Evolutionary conservation across 73 alveolate species (phyloP), one percentile per base, ranked within the genome.

Genomic region (Stentor roeselii): DNA sequence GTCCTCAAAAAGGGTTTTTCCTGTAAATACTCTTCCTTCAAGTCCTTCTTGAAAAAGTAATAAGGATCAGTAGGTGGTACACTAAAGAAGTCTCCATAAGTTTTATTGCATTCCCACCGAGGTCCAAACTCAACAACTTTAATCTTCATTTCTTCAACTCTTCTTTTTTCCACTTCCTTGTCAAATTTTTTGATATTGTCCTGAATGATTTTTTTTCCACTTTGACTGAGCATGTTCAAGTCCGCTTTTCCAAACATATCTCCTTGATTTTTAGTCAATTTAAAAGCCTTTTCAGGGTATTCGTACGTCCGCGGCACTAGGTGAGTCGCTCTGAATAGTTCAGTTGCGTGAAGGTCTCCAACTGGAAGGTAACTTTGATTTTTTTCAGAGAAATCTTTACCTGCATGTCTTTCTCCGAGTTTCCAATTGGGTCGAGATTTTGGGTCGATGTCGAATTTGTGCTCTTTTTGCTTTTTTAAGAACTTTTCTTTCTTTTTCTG

Each of bases 11-110:
- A 21, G 21, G 80, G 80, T 2, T 67, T 67, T 21, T 27, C 14
- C 34, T 67, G 80, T 27, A 30, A 67, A 67, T 67, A 67, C 34
- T 67, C 37, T 11, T 36, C 41, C 41, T 67, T 67, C 0, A 67
- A 27, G 41, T 67, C 37, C 14, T 67, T 36, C 27, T 21, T 40
- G 34, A 21, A 67, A 67, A 67, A 32, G 37, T 67, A 32, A 67
- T 67, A 67, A 67, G n/a, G 41, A 67, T 67, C 80, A 21, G 42
- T 34, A 21, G 80, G 80, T 1, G 80, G 80, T 27, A 67, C 80
- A 32, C 80, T 67, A 67, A 67, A 67, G 2, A 15, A 27, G 2
- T 32, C 80, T 30, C 80, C 80, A 67, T 67, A 40, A 2, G 80
- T 67, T 67, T 34, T 67, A 1, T 27, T 67, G n/a, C 41, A 32